phyloP scores from a whole-genome alignment of 2,329 filamentous ascomycete genomes.

The Fusarium vanettenii region DNA sequence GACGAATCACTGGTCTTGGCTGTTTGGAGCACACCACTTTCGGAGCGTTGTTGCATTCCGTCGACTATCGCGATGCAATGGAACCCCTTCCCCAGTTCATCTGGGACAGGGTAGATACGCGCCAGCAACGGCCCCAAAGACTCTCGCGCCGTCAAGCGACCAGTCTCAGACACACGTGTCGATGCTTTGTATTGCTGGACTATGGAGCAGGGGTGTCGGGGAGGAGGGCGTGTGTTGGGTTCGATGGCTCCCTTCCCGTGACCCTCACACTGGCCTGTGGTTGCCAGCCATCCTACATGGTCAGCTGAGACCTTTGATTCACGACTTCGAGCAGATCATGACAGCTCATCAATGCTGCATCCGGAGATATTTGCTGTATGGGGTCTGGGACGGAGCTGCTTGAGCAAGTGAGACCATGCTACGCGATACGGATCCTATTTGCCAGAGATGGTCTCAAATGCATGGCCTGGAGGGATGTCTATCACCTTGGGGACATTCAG shows the following conservation, averaged over 20 bases:
- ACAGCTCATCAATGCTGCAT: slow-evolving; percentile 43
- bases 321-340: slow-evolving; percentile 25
- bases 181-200: slow-evolving; percentile 19
- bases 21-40: slow-evolving; percentile 35
- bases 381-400: slow-evolving; percentile 19
- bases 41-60: slow-evolving; percentile 13
- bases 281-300: slow-evolving; percentile 17
- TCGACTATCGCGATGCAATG: slow-evolving; percentile 15
- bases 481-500: slow-evolving; percentile 17
- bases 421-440: slow-evolving; percentile 18
- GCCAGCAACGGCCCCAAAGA: slow-evolving; percentile 33
- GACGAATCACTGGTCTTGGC: slow-evolving; percentile 9
- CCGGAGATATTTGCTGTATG: slow-evolving; percentile 24
- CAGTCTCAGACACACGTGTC: slow-evolving; percentile 37
- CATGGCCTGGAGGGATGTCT: slow-evolving; percentile 7
- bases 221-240: slow-evolving; percentile 22
- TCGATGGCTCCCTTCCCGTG: slow-evolving; percentile 22
- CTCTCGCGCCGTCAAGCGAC: slow-evolving; percentile 21
- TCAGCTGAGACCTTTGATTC: slow-evolving; percentile 26
- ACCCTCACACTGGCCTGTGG: slow-evolving; percentile 25
- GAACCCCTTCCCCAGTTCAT: slow-evolving; percentile 22
- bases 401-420: slow-evolving; percentile 19
- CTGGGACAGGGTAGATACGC: slow-evolving; percentile 21
- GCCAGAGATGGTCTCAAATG: slow-evolving; percentile 16
- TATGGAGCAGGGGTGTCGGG: slow-evolving; percentile 21